A percentile compares a stretch with the other conserved stretches of the same genome.
These are phyloP conservation scores for Aspergillus spinulosporus DNA, from an alignment of 2,329 filamentous ascomycete species.

Conservation along the genomic window DNA sequence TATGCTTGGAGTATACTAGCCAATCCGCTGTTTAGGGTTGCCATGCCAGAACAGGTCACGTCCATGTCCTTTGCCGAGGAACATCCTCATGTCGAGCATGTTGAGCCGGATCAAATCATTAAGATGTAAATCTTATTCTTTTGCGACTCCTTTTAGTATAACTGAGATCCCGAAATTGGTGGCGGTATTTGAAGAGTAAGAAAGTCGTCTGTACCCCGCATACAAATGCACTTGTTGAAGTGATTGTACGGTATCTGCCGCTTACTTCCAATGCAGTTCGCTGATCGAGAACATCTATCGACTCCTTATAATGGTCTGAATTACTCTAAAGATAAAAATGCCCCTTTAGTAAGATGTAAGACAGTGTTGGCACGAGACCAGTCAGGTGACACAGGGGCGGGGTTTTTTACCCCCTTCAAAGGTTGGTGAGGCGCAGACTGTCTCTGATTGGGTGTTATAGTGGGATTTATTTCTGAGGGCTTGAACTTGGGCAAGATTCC, in stretches of 20 bases:
- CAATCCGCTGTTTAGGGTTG: background rate
- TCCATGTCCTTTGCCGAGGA: background rate
- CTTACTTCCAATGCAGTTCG: too few species aligned
- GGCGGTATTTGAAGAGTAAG: background rate
- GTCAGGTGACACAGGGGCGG: slow-evolving; percentile 1
- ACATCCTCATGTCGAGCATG: background rate
- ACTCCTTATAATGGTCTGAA: too few species aligned
- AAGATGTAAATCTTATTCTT: background rate
- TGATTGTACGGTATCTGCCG: too few species aligned
- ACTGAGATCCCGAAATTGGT: too few species aligned
- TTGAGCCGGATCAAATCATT: background rate
- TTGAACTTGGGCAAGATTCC: background rate
- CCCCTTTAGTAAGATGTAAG: too few species aligned
- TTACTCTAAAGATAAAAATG: too few species aligned
- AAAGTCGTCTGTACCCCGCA: background rate
- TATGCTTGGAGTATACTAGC: background rate
- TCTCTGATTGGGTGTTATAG: background rate
- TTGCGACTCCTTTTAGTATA: too few species aligned
- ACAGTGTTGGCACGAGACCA: background rate
- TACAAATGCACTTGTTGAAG: background rate
- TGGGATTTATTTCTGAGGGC: background rate
- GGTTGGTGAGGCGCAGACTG: background rate
- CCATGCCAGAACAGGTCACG: background rate
- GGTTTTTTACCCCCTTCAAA: slow-evolving; percentile 5
- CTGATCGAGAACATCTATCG: too few species aligned